Percentiles rank a stretch among this genome's conserved stretches.
These are phyloP conservation scores for Pseudomonodictys pantanalensis DNA, from an alignment of 495 filamentous ascomycete species.

Conservation along the genomic window DNA sequence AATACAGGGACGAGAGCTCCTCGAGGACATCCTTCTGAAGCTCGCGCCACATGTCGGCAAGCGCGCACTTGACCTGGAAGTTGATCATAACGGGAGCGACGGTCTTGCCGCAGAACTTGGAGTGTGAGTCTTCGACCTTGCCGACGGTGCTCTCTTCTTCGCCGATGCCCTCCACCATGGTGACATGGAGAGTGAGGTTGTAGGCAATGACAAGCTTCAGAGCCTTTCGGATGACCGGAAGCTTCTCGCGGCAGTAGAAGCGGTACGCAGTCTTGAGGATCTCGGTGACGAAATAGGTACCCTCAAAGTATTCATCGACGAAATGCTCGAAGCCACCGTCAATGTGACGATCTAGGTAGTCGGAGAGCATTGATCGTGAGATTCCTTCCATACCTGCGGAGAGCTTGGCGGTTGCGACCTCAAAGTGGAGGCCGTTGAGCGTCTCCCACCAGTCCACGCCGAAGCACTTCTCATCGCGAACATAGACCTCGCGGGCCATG, in stretches of 20 bases:
- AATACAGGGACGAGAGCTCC: conserved; percentile 84
- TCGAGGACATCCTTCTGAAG: conserved; percentile 90
- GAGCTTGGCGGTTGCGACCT: conserved; percentile 78
- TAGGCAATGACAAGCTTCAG: conserved; percentile 89
- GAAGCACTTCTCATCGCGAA: conserved; percentile 89
- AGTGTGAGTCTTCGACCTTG: conserved; percentile 72
- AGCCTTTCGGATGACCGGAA: conserved; percentile 83
- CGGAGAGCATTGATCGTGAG: conserved; percentile 68
- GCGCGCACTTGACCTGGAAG: conserved; percentile 93
- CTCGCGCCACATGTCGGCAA: conserved; percentile 95
- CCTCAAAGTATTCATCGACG: conserved; percentile 91
- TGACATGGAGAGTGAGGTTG: conserved; percentile 87
- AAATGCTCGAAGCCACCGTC: conserved; percentile 86
- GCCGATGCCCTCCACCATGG: conserved; percentile 83
- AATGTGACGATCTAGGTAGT: conserved; percentile 90
- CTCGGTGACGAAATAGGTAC: conserved; percentile 86
- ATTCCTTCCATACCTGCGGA: conserved; percentile 83
- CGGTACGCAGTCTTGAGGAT: conserved; percentile 91
- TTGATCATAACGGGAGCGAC: conserved; percentile 96
- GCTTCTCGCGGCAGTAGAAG: conserved; percentile 77
- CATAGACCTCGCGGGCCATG: conserved; percentile 84
- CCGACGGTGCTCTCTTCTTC: conserved; percentile 74
- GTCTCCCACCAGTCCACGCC: conserved; percentile 86
- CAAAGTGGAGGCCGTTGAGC: conserved; percentile 68
- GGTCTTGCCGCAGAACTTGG: conserved; percentile 80